Conservation (phyloP, 805 yeast genomes). For the Suhomyces sp. region DNA sequence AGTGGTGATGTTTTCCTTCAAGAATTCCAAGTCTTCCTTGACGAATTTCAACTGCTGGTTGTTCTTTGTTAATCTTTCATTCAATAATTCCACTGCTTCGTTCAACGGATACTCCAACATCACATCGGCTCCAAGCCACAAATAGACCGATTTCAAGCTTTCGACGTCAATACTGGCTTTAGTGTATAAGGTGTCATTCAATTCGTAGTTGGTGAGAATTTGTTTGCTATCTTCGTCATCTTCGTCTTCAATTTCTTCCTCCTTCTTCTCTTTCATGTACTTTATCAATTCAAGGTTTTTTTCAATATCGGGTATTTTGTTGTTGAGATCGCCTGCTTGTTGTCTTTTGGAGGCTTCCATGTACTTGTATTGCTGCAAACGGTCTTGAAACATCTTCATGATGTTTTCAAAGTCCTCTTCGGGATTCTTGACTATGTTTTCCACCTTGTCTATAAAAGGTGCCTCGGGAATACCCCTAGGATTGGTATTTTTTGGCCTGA, state of each 20-base stretch:
- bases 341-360: slow-evolving; percentile 65
- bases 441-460: slow-evolving; percentile 85
- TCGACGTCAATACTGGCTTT: slow-evolving; percentile 68
- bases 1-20: slow-evolving; percentile 88
- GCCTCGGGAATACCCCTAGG: slow-evolving; percentile 98
- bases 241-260: slow-evolving; percentile 27
- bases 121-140: slow-evolving; percentile 98
- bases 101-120: slow-evolving; percentile 92
- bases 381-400: slow-evolving; percentile 76
- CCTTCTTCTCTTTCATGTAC: slow-evolving; percentile 51
- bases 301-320: slow-evolving; percentile 87
- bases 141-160: slow-evolving; percentile 56
- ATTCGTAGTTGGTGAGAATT: slow-evolving; percentile 72
- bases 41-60: slow-evolving; percentile 56
- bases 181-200: slow-evolving; percentile 89
- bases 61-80: slow-evolving; percentile 61
- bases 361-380: slow-evolving; percentile 84
- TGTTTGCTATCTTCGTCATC: slow-evolving; percentile 20
- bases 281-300: slow-evolving; percentile 76
- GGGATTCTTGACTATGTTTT: slow-evolving; percentile 62
- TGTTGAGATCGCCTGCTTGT: slow-evolving; percentile 50
- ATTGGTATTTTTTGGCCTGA: slow-evolving; percentile 60
- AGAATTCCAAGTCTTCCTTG: slow-evolving; percentile 79
- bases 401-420: slow-evolving; percentile 64
- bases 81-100: slow-evolving; percentile 76